Evolutionary conservation across 176 grass and related monocot species (phyloP).

Genomic region (Aegilops tauschii): DNA sequence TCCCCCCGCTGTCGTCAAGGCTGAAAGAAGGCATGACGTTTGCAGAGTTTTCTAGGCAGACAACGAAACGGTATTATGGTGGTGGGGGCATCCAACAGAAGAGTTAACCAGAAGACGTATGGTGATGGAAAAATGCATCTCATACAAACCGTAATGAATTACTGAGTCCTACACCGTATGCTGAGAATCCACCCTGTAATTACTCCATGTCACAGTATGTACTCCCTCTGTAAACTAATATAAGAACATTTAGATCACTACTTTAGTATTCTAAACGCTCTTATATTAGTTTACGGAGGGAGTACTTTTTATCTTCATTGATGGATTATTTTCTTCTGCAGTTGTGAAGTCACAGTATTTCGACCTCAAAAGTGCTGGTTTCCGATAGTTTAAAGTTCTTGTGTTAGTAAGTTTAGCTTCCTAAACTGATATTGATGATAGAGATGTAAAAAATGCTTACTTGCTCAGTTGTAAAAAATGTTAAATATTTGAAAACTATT

Average conservation of each 20-base stretch:
- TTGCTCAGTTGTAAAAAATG: neutral
- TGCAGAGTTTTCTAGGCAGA: conserved; percentile 84
- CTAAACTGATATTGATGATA: neutral
- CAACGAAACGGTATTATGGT: conserved; percentile 89
- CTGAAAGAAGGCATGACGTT: conserved; percentile 91
- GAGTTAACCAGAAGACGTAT: conserved; percentile 6
- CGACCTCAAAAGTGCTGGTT: neutral
- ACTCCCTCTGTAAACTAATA: too few species aligned
- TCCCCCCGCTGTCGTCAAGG: conserved; percentile 59
- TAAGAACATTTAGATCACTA: too few species aligned
- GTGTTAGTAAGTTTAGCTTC: neutral
- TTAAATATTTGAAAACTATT: too few species aligned
- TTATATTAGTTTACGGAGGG: too few species aligned
- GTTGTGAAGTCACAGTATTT: neutral
- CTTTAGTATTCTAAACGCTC: too few species aligned
- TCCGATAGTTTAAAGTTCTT: neutral
- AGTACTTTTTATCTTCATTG: neutral
- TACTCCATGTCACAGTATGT: neutral
- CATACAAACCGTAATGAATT: neutral
- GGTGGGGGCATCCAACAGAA: conserved; percentile 64
- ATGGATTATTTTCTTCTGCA: neutral
- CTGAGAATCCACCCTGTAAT: neutral
- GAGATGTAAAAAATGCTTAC: neutral
- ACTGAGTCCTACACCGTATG: neutral
- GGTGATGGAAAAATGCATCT: neutral